Percentiles rank a stretch among this genome's conserved stretches.
These are phyloP conservation scores for Avena eriantha DNA, from an alignment of 176 grass and related monocot species.

Conservation along the genomic window DNA sequence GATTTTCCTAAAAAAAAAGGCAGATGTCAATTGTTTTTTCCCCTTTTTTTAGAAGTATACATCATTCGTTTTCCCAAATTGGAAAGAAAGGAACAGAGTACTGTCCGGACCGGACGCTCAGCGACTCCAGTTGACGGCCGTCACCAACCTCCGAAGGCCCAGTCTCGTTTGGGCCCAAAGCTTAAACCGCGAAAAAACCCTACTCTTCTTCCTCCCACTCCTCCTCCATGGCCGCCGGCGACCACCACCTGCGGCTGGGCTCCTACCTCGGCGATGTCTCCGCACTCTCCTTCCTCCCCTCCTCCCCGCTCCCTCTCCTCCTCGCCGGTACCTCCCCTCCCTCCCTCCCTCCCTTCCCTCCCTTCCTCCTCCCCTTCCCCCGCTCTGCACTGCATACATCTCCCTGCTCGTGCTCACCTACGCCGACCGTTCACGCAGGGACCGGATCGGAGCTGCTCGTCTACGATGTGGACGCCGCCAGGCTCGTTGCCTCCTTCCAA, in stretches of 20 bases:
- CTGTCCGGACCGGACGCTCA: no score
- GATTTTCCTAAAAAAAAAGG: no score
- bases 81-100: no score
- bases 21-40: no score
- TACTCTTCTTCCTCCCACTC: background rate
- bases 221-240: constrained; percentile 45
- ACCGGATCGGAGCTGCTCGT: constrained; percentile 73
- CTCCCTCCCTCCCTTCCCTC: background rate
- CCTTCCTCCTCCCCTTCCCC: background rate
- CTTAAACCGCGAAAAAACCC: constrained; percentile 29
- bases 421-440: constrained; percentile 37
- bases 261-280: constrained; percentile 60
- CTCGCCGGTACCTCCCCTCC: constrained; percentile 44
- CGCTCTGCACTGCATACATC: background rate
- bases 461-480: constrained; percentile 53
- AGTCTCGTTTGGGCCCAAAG: background rate
- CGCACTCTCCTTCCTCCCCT: constrained; percentile 60
- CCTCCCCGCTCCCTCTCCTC: constrained; percentile 21
- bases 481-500: constrained; percentile 59
- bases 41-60: no score
- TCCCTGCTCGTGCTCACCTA: background rate
- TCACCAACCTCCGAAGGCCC: background rate
- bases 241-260: constrained; percentile 34
- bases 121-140: background rate
- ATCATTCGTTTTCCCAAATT: no score